Evolutionary conservation across 768 basidiomycete species (phyloP), one percentile per base, ranked within the genome.

Genomic region (Boletus pseudopeckii): DNA sequence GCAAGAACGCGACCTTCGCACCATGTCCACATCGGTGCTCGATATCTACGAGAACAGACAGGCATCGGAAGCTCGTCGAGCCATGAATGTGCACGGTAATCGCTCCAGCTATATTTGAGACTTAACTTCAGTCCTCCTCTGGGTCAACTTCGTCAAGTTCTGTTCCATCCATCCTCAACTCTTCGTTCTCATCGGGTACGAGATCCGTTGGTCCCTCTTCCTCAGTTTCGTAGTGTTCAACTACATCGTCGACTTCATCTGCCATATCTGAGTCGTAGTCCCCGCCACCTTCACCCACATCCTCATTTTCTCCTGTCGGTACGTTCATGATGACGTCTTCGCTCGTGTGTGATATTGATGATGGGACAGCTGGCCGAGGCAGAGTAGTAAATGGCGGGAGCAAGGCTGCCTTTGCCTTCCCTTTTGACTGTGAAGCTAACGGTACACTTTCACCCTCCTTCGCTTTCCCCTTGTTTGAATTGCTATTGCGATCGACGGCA

Each of bases 181-280:
- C 79, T 40, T 77, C 73, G n/a, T 73, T 62, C 53, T 82, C 80
- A 9, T 79, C 54, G 5, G 71, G 71, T 59, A 77, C 72, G 37
- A 68, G 54, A 55, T 84, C 75, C 60, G 73, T 70, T 44, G 67
- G 51, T 47, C 76, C 73, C 55, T 77, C 73, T 28, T 70, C 75
- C n/a, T 72, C 72, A 3, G 72, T 71, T n/a, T 73, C 71, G 2
- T 71, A 71, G 2, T 65, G 66, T 10, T 61, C 68, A 0, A 54
- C 64, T 3, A 56, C 55, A 17, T 61, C 70, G 14, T 62, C 66
- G 1, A 53, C 60, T 18, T 57, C 70, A 7, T 64, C 64, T 34
- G 51, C 68, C 15, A 66, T 69, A 6, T 64, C 62, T 9, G 57
- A 59, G 20, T 51, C 59, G 13, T 70, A 57, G 18, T 63, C 65